A percentile compares a stretch with the other conserved stretches of the same genome.
Conservation (phyloP, 1,139 yeast species). For the Zygosaccharomyces pseudobailii region DNA sequence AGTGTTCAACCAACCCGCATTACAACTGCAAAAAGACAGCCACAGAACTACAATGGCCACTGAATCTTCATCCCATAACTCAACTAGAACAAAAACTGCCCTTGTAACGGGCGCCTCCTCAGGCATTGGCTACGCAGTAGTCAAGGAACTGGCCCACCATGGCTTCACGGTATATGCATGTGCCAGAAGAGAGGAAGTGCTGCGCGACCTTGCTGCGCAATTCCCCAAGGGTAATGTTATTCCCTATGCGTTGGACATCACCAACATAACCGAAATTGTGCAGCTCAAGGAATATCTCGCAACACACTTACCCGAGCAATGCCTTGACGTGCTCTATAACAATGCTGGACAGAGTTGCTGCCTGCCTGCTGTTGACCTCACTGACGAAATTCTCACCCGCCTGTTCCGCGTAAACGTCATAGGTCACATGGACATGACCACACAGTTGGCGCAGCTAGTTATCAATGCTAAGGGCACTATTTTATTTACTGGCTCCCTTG, state of each 20-base stretch:
- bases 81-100: conserved; percentile 37
- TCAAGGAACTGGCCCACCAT: conserved; percentile 56
- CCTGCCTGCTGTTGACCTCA: conserved; percentile 64
- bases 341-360: conserved; percentile 71
- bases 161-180: conserved; percentile 69
- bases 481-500: conserved; percentile 70
- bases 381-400: conserved; percentile 50
- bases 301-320: conserved; percentile 40
- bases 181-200: conserved; percentile 63
- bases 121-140: conserved; percentile 69
- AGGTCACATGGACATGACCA: conserved; percentile 60
- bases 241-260: conserved; percentile 48
- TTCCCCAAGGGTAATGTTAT: conserved; percentile 25
- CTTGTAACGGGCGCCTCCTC: conserved; percentile 78
- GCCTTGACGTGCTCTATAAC: conserved; percentile 58
- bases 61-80: background rate
- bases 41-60: background rate
- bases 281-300: conserved; percentile 42
- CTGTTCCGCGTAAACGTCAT: conserved; percentile 66
- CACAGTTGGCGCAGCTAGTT: conserved; percentile 54
- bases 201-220: conserved; percentile 44
- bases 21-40: background rate
- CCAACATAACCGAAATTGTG: conserved; percentile 47
- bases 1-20: background rate
- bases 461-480: conserved; percentile 67